Conservation (phyloP, 345 rosid species). For the Ceriops tagal region DNA sequence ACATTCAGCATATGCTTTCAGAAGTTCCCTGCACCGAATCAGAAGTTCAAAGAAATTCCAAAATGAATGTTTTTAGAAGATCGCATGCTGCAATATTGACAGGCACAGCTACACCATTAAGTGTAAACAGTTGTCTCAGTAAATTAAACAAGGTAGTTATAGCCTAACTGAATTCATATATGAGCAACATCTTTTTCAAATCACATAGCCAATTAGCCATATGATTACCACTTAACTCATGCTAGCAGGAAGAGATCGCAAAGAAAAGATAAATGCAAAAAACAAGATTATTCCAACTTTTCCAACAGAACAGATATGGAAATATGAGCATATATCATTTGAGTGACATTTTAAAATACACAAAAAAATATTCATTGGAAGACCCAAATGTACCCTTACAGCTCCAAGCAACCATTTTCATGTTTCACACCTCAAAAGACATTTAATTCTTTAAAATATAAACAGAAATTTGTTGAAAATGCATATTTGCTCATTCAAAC, state of each 20-base stretch:
- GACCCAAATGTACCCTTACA: not conserved
- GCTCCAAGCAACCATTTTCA: not conserved
- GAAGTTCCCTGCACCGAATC: constrained; percentile 61
- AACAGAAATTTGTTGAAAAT: too few species aligned
- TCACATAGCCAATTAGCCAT: too few species aligned
- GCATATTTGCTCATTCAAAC: too few species aligned
- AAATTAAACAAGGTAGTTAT: not conserved
- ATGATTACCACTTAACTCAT: not conserved
- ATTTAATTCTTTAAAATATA: not conserved
- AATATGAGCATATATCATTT: not conserved
- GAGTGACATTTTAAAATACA: not conserved
- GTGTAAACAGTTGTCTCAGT: not conserved
- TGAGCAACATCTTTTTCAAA: not conserved
- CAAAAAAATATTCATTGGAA: not conserved
- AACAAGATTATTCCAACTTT: not conserved
- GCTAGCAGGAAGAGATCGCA: not conserved
- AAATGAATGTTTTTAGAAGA: not conserved
- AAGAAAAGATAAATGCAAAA: not conserved
- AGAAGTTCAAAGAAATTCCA: not conserved
- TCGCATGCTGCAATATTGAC: not conserved
- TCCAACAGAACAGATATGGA: not conserved
- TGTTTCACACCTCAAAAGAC: not conserved
- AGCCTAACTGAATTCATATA: not conserved
- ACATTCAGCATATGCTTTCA: constrained; percentile 77
- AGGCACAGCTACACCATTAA: not conserved